A percentile compares a stretch with the other conserved stretches of the same genome.
phyloP scores from a whole-genome alignment of 345 rosid genomes.

The Populus nigra region DNA sequence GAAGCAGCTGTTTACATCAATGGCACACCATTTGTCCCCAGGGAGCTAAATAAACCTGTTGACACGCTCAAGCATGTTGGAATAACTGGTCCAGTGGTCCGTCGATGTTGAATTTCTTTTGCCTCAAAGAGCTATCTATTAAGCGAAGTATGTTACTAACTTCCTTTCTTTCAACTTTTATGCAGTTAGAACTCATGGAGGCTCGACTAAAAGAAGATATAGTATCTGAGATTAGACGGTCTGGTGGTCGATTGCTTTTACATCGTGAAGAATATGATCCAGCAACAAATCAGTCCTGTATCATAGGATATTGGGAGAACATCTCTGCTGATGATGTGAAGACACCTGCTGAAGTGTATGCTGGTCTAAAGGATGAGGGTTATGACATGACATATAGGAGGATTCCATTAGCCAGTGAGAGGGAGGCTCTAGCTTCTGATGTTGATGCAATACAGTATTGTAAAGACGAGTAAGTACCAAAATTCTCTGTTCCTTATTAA shows the following conservation, averaged over 20 bases:
- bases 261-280: conserved; percentile 91
- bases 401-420: conserved; percentile 94
- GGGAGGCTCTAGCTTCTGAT: conserved; percentile 84
- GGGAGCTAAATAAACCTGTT: conserved; percentile 88
- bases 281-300: conserved; percentile 64
- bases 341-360: conserved; percentile 89
- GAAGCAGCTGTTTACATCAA: conserved; percentile 92
- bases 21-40: conserved; percentile 84
- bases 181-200: conserved; percentile 88
- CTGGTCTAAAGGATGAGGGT: conserved; percentile 63
- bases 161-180: conserved; percentile 13
- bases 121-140: neutral
- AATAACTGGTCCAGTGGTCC: conserved; percentile 82
- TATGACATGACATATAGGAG: conserved; percentile 68
- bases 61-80: conserved; percentile 92
- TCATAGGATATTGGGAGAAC: conserved; percentile 93
- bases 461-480: conserved; percentile 67
- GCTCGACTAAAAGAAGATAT: conserved; percentile 89
- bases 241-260: conserved; percentile 83
- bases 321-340: conserved; percentile 74
- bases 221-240: conserved; percentile 59
- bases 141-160: conserved; percentile 6
- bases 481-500: conserved; percentile 2
- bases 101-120: conserved; percentile 20
- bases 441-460: conserved; percentile 76